Base-by-base conservation (phyloP, 1,139 yeast species). In the Candida tetrigidarum region DNA sequence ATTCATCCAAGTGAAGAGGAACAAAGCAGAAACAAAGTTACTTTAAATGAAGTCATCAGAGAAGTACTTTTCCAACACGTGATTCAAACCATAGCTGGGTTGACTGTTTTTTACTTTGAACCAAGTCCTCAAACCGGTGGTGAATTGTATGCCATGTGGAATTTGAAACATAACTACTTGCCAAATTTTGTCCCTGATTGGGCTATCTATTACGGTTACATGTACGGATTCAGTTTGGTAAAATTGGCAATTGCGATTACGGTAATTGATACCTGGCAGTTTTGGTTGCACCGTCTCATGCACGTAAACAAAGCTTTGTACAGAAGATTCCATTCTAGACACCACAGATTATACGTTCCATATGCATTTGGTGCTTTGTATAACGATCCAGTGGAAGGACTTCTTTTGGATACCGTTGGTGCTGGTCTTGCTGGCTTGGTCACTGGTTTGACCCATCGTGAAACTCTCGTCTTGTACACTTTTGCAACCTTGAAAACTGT, bases 351-450 rank as follows among this genome's bases (percentile, higher is more conserved):
- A 42, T 92, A 93, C 59, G 97, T 93, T 25, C 99, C 99, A 9
- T 93, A 90, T 66, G 97, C 99, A 1, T 92, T 80, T 65, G 99
- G 99, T 40, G 99, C 99, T 3, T 76, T 93, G 38, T 93, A 90
- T 72, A 93, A 93, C 67, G 92, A 92, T 56, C 93, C 97, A 15
- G 78, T 89, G 11, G 99, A 93, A 70, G 99, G 99, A 4, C 89
- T 93, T 56, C 64, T 92, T 48, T 76, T 93, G 59, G 99, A 93
- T 67, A 90, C 99, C 14, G 64, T 84, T 39, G 99, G 99, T 7
- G 87, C 98, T 1, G 98, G 97, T 19, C 54, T 92, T 36, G 95
- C 97, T 1, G 77, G 83, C 46, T 54, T 88, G 25, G 53, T 80
- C 12, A 78, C 88, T 2, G 75, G 78, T 2, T 71, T 93, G 54